These are phyloP conservation scores for Suhomyces taliae DNA, from an alignment of 1,139 yeast genomes.

Conservation along the genomic window DNA sequence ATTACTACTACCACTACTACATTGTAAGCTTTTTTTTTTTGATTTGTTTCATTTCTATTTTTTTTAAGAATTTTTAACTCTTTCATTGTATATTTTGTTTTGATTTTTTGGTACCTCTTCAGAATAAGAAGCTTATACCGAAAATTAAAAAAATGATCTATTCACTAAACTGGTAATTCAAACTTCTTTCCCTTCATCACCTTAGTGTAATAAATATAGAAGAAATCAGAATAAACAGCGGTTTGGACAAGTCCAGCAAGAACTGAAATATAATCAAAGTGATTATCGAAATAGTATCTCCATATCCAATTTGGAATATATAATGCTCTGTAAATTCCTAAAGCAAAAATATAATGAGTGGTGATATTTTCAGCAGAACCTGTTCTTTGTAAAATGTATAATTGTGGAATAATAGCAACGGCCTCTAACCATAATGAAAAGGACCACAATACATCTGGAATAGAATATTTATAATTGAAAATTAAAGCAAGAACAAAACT, in stretches of 20 bases:
- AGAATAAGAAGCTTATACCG: too few relatives aligned
- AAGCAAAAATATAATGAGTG: conserved; percentile 87
- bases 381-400: conserved; percentile 83
- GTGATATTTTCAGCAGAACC: conserved; percentile 90
- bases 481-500: conserved; percentile 60
- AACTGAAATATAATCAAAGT: conserved; percentile 70
- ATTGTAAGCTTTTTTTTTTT: too few relatives aligned
- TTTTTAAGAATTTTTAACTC: too few relatives aligned
- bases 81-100: too few relatives aligned
- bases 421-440: conserved; percentile 87
- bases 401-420: conserved; percentile 88
- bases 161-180: conserved; percentile 66
- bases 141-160: background rate
- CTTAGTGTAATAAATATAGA: conserved; percentile 77
- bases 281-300: conserved; percentile 69
- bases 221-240: conserved; percentile 86
- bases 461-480: conserved; percentile 63
- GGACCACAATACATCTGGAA: conserved; percentile 69
- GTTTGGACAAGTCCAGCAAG: conserved; percentile 86
- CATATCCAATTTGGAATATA: conserved; percentile 95
- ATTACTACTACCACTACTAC: too few relatives aligned
- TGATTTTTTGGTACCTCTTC: too few relatives aligned
- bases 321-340: conserved; percentile 84
- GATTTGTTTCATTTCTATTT: too few relatives aligned
- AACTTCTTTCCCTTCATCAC: conserved; percentile 83